A percentile compares a stretch with the other conserved stretches of the same genome.
Evolutionary conservation across 2,329 filamentous ascomycete species (phyloP).

Genomic region (Emmonsia crescens): DNA sequence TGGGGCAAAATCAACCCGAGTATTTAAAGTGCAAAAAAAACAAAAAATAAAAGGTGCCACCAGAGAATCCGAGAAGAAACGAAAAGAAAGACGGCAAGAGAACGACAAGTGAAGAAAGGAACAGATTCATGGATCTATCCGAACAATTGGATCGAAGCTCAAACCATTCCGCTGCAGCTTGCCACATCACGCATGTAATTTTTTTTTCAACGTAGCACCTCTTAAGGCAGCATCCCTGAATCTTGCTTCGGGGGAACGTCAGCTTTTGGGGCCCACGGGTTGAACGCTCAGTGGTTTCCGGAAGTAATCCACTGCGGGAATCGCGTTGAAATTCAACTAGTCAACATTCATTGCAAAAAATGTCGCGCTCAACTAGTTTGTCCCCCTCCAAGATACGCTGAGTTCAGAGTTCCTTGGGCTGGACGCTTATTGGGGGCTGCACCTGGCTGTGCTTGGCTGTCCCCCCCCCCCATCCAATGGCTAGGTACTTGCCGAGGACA

Average conservation of each 20-base stretch:
- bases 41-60: background rate
- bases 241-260: slow-evolving; percentile 1
- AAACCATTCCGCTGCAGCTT: background rate
- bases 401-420: background rate
- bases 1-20: background rate
- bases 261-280: slow-evolving; percentile 2
- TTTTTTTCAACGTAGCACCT: slow-evolving; percentile 5
- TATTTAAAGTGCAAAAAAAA: background rate
- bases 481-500: background rate
- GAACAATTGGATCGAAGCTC: background rate
- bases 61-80: background rate
- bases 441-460: background rate
- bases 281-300: background rate
- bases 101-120: background rate
- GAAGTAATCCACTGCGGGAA: slow-evolving; percentile 1
- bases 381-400: background rate
- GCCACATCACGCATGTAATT: slow-evolving; percentile 3
- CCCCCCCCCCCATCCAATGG: background rate
- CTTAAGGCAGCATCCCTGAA: background rate
- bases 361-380: background rate
- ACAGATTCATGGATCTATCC: background rate
- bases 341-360: background rate
- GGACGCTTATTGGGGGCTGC: background rate
- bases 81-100: background rate
- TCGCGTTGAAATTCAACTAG: slow-evolving; percentile 2